Evolutionary conservation across 2,329 filamentous ascomycete species (phyloP), one percentile per base, ranked within the genome.

Genomic region (Leptographium galeiforme): DNA sequence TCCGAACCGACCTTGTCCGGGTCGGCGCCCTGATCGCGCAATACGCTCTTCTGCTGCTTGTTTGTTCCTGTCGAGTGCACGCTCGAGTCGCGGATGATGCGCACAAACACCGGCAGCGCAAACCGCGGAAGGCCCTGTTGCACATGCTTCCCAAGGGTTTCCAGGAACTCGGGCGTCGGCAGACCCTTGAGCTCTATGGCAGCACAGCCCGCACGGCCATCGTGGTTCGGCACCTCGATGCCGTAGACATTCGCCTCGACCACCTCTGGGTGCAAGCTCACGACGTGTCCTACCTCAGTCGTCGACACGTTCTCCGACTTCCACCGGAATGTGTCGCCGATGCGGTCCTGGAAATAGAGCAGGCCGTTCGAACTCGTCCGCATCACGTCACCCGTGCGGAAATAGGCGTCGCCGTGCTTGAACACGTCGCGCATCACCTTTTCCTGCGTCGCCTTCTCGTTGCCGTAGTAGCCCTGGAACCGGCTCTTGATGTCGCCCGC

Each of bases 181-280:
- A 65, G 70, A n/a, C 72, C 69, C 7, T 78, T 65, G 1, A 82
- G 67, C 7, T 56, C 56, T 5, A 63, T 52, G 16, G 51, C 69
- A 64, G 46, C 89, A 61, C 89, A 95, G 2, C 89, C 89, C 0
- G 87, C 88, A 32, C 88, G 77, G 18, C 89, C 89, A 62, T 95
- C 89, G 63, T 94, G 87, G 58, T 86, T 75, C 0, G 89, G 89
- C 8, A 95, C 68, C 44, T 80, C 67, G 2, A 95, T 86, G 40
- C 89, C 89, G 62, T 94, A 95, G 33, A 95, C 89, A 61, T 94
- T 94, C 36, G 87, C 85, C 69, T 95, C 89, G 36, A 76, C 71
- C 14, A 95, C 74, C 1, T 72, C 71, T 0, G 81, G 72, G 63
- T 89, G 84, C 0, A 72, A 68, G 14, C 86, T 84, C 0, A 95